A percentile compares a stretch with the other conserved stretches of the same genome.
Evolutionary conservation across 2,329 filamentous ascomycete genomes (phyloP).

Genomic region (Aspergillus luchuensis): DNA sequence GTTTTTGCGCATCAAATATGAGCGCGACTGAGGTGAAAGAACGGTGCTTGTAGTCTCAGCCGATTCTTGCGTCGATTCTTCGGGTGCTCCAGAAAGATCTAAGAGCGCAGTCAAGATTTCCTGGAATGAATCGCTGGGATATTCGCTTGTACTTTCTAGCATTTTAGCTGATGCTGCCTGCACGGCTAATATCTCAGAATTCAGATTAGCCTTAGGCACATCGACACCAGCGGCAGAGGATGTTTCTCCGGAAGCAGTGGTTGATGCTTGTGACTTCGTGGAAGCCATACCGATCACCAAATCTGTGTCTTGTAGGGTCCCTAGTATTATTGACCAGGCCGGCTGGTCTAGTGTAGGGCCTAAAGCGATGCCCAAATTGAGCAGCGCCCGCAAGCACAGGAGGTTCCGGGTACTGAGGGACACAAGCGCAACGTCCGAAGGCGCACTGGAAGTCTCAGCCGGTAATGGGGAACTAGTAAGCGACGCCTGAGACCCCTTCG

Average conservation of each 20-base stretch:
- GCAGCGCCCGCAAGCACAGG: conserved; percentile 80
- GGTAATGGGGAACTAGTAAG: conserved; percentile 27
- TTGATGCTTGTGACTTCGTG: conserved; percentile 32
- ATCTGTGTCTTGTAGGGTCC: conserved; percentile 90
- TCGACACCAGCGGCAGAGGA: conserved; percentile 39
- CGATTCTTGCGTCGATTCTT: conserved; percentile 49
- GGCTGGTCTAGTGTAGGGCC: conserved; percentile 78
- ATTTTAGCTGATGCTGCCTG: conserved; percentile 83
- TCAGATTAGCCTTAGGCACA: conserved; percentile 65
- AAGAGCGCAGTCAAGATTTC: conserved; percentile 77
- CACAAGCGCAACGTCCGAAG: conserved; percentile 47
- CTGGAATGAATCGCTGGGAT: conserved; percentile 78
- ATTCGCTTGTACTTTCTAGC: conserved; percentile 89
- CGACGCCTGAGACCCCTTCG: conserved; percentile 31
- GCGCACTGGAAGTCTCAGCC: conserved; percentile 28
- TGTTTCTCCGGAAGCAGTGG: conserved; percentile 32
- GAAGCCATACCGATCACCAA: conserved; percentile 66
- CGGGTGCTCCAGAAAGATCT: conserved; percentile 58
- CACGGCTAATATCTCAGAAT: conserved; percentile 80
- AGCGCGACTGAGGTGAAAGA: conserved; percentile 27
- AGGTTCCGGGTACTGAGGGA: conserved; percentile 85
- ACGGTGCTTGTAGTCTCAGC: conserved; percentile 53
- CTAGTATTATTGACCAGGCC: conserved; percentile 86
- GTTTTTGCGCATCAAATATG: conserved; percentile 38
- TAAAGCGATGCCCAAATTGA: conserved; percentile 94